Base-by-base conservation (phyloP, 2,329 filamentous ascomycete genomes). In the Pestalotiopsis sp. region DNA sequence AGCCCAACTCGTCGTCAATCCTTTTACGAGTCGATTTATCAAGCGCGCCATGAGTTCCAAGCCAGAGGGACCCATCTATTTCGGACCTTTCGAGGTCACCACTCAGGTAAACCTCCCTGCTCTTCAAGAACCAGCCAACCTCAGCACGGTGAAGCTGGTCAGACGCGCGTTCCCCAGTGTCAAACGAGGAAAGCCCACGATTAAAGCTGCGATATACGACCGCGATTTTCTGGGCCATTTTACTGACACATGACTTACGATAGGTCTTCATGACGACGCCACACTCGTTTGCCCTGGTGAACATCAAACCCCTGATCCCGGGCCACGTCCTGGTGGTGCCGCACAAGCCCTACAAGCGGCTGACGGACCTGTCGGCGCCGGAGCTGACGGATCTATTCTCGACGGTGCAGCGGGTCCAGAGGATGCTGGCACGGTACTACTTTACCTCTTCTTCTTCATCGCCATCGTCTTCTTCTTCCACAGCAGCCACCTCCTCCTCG, bases 261-360 rank as follows among this genome's bases (percentile, higher is more conserved):
- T 73, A 98, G 92, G 93, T 98, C 83, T 98, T 98, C 84, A 89
- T 97, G 80, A 85, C 86, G 72, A 97, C 95, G 1, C 86, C 88
- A 0, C 86, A 92, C 75, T 93, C 91, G 74, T 98, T 94, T 83
- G 94, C 93, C 67, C 86, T 98, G 71, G 95, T 98, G 69, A 99
- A 99, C 83, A 89, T 98, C 78, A 98, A 97, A 82, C 96, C 96
- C 27, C 89, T 99, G 49, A 87, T 98, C 1, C 94, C 95, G 0
- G 96, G 96, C 68, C 96, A 99, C 83, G 91, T 98, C 70, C 92
- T 99, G 39, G 89, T 99, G 70, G 97, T 93, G 73, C 94, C 96
- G 0, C 87, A 89, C 23, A 86, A 86, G 41, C 82, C 84, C 36
- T 91, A 94, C 73, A 88, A 86, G 62, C 92, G 93, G 64, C 87